phyloP scores from a whole-genome alignment of 2,329 filamentous ascomycete genomes.

The Diaporthe sp. region DNA sequence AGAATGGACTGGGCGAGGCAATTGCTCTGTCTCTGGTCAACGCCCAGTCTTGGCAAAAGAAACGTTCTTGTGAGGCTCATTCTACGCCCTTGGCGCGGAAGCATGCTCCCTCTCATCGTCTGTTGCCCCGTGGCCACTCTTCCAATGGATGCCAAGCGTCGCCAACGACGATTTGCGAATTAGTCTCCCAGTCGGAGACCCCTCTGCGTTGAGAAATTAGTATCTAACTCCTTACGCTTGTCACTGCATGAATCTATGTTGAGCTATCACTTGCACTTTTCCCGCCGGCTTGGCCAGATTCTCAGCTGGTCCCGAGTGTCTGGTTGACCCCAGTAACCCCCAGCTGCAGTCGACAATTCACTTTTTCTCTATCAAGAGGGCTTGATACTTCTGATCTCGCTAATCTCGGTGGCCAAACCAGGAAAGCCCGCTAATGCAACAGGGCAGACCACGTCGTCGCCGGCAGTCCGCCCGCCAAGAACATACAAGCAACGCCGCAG shows the following conservation, averaged over 20 bases:
- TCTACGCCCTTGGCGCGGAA: not conserved
- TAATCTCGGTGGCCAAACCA: slow-evolving; percentile 16
- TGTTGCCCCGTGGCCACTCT: not conserved
- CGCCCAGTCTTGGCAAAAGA: not conserved
- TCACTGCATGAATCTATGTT: not conserved
- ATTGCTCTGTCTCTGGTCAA: not conserved
- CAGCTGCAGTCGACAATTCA: slow-evolving; percentile 24
- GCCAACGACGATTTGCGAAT: not conserved
- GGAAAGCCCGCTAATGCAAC: slow-evolving; percentile 7
- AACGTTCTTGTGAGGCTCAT: no score
- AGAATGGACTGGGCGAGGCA: not conserved
- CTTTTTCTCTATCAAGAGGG: not conserved
- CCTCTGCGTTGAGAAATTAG: not conserved
- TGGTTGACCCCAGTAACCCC: not conserved
- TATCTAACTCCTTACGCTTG: not conserved
- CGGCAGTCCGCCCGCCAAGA: slow-evolving; percentile 8
- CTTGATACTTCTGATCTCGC: slow-evolving; percentile 9
- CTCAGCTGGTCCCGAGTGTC: slow-evolving; percentile 33
- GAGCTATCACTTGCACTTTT: slow-evolving; percentile 1
- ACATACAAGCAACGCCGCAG: not conserved
- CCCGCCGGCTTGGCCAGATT: not conserved
- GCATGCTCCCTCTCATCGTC: not conserved
- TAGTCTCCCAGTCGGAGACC: not conserved
- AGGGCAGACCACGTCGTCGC: not conserved
- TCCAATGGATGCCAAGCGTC: not conserved